Evolutionary conservation across 2,329 filamentous ascomycete species (phyloP).

Genomic region (Trichothecium sympodiale): DNA sequence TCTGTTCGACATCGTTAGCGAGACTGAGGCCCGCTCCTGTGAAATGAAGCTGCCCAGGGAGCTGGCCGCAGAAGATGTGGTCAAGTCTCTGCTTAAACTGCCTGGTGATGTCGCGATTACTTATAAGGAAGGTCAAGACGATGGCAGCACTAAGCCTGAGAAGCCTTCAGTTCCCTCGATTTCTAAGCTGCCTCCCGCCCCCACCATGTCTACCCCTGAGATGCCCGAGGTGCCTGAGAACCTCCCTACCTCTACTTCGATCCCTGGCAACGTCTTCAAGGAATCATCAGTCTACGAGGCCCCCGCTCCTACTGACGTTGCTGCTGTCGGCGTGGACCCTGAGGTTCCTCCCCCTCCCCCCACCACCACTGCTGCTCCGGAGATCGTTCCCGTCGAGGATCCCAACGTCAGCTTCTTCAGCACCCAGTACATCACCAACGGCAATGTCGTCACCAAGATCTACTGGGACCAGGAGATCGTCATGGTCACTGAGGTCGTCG

Average conservation of each 20-base stretch:
- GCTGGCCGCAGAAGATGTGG: constrained; percentile 38
- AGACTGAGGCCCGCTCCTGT: constrained; percentile 49
- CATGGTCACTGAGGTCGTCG: constrained; percentile 36
- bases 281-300: constrained; percentile 13
- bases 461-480: constrained; percentile 45
- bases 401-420: constrained; percentile 27
- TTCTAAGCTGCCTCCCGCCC: constrained; percentile 17
- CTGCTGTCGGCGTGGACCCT: constrained; percentile 4
- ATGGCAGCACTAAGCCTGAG: constrained; percentile 5
- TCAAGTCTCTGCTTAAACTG: constrained; percentile 1
- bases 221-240: constrained; percentile 18
- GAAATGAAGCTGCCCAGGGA: constrained; percentile 44
- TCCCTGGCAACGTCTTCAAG: constrained; percentile 33
- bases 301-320: constrained; percentile 6
- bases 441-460: constrained; percentile 41
- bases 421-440: constrained; percentile 42
- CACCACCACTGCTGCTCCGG: constrained; percentile 10
- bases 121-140: constrained; percentile 12
- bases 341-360: background rate
- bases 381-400: constrained; percentile 17
- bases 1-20: constrained; percentile 58
- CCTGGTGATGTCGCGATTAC: constrained; percentile 51
- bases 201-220: constrained; percentile 1
- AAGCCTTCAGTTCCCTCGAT: constrained; percentile 16
- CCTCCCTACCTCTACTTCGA: constrained; percentile 16